These are phyloP conservation scores for Senna siamea DNA, from an alignment of 306 rosid genomes.

Conservation along the genomic window DNA sequence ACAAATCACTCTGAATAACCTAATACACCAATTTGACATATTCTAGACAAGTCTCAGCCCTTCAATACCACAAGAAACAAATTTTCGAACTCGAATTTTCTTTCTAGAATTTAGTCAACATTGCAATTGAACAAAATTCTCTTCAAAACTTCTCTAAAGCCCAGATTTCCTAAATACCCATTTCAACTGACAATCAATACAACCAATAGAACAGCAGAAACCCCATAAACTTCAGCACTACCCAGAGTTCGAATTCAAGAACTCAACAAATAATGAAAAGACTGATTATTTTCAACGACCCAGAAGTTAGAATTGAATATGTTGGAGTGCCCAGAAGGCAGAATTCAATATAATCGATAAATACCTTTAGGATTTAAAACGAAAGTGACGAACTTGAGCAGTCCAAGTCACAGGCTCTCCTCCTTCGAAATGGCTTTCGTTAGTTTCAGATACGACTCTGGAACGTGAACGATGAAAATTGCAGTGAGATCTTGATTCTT, in stretches of 20 bases:
- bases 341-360: slow-evolving; percentile 32
- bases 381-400: slow-evolving; percentile 40
- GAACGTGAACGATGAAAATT: not conserved
- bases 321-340: slow-evolving; percentile 15
- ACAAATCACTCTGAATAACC: not conserved
- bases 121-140: slow-evolving; percentile 24
- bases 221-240: slow-evolving; percentile 28
- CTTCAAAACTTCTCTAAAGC: slow-evolving; percentile 31
- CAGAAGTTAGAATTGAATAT: slow-evolving; percentile 32
- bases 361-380: slow-evolving; percentile 43
- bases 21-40: slow-evolving; percentile 29
- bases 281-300: slow-evolving; percentile 28
- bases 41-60: slow-evolving; percentile 19
- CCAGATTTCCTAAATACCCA: slow-evolving; percentile 29
- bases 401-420: slow-evolving; percentile 9
- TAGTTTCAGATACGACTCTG: not conserved
- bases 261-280: not conserved
- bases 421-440: slow-evolving; percentile 6
- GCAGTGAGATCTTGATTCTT: slow-evolving; percentile 48
- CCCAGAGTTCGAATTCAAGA: slow-evolving; percentile 23
- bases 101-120: slow-evolving; percentile 30
- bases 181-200: slow-evolving; percentile 38
- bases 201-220: slow-evolving; percentile 29
- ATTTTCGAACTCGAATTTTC: slow-evolving; percentile 19
- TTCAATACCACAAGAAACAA: slow-evolving; percentile 35